Evolutionary conservation across 805 yeast species (phyloP).

Genomic region (Yarrowia sp.): DNA sequence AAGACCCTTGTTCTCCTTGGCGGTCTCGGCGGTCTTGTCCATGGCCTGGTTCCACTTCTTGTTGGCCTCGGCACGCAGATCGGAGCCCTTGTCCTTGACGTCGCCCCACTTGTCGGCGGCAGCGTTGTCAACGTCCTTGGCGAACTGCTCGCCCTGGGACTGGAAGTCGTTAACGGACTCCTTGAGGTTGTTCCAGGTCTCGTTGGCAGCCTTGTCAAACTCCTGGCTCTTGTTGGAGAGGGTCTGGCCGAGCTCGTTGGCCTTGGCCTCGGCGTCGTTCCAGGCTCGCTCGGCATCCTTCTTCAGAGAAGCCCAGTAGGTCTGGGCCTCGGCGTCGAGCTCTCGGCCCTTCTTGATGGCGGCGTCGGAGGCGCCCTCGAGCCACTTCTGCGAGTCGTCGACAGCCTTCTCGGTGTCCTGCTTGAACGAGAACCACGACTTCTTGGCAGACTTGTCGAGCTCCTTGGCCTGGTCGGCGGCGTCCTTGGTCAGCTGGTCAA

Average conservation of each 20-base stretch:
- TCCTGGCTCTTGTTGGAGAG: slow-evolving; percentile 31
- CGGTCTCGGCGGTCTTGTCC: slow-evolving; percentile 35
- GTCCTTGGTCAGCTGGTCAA: slow-evolving; percentile 11
- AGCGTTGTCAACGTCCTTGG: slow-evolving; percentile 34
- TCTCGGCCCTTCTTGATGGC: slow-evolving; percentile 27
- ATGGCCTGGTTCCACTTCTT: slow-evolving; percentile 36
- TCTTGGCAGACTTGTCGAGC: slow-evolving; percentile 37
- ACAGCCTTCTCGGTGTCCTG: slow-evolving; percentile 39
- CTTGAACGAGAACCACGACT: slow-evolving; percentile 37
- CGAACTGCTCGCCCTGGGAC: slow-evolving; percentile 31
- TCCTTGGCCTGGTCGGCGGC: slow-evolving; percentile 36
- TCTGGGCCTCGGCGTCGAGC: slow-evolving; percentile 36
- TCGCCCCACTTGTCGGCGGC: slow-evolving; percentile 30
- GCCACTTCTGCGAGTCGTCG: slow-evolving; percentile 39
- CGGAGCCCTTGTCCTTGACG: slow-evolving; percentile 9
- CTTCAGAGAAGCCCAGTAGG: slow-evolving; percentile 34
- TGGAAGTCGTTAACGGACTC: slow-evolving; percentile 20
- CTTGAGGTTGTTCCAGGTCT: slow-evolving; percentile 33
- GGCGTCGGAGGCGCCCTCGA: slow-evolving; percentile 2
- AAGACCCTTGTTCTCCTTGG: slow-evolving; percentile 33
- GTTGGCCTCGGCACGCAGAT: slow-evolving; percentile 28
- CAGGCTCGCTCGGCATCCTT: slow-evolving; percentile 7
- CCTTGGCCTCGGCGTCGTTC: slow-evolving; percentile 18
- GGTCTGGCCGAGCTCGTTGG: slow-evolving; percentile 17
- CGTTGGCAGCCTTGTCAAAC: slow-evolving; percentile 29